Percentiles rank a stretch among this genome's conserved stretches.
These are phyloP conservation scores for Anthracocystis walkeri DNA, from an alignment of 1,284 basidiomycete species.

Conservation along the genomic window DNA sequence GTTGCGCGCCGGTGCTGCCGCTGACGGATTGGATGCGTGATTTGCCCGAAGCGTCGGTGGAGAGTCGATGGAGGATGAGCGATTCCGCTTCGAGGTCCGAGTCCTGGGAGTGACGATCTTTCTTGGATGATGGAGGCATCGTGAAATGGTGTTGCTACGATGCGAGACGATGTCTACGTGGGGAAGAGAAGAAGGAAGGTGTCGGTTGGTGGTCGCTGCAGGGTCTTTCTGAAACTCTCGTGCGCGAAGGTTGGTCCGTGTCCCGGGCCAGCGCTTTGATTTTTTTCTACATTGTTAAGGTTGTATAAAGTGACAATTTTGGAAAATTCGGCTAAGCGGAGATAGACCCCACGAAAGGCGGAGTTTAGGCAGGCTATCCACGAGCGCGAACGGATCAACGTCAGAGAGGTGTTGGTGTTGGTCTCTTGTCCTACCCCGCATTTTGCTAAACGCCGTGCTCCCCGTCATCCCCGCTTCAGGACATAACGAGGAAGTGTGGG, in stretches of 20 bases:
- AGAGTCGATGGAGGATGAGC: conserved; percentile 49
- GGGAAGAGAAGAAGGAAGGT: not conserved
- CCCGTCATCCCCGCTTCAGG: no score
- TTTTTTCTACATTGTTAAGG: not conserved
- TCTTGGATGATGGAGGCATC: conserved; percentile 31
- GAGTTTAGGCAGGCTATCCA: conserved; percentile 11
- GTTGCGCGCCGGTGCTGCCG: conserved; percentile 6
- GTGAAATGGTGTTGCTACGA: not conserved
- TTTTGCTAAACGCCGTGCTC: conserved; percentile 1
- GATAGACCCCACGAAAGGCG: conserved; percentile 4
- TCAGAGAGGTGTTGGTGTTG: conserved; percentile 11
- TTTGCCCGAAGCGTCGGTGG: conserved; percentile 36
- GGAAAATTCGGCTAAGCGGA: not conserved
- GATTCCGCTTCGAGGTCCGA: conserved; percentile 53
- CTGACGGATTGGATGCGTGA: conserved; percentile 27
- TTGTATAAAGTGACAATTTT: not conserved
- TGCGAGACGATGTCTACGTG: no score
- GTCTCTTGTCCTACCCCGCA: conserved; percentile 7
- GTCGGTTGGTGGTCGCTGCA: conserved; percentile 10
- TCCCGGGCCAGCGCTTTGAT: not conserved
- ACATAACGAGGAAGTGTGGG: not conserved
- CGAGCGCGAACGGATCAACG: conserved; percentile 6
- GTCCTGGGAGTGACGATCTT: conserved; percentile 29
- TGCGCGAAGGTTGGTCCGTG: not conserved
- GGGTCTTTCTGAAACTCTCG: conserved; percentile 5